Evolutionary conservation across 2,329 filamentous ascomycete species (phyloP).

Genomic region (Monilinia vaccinii-corymbosi): DNA sequence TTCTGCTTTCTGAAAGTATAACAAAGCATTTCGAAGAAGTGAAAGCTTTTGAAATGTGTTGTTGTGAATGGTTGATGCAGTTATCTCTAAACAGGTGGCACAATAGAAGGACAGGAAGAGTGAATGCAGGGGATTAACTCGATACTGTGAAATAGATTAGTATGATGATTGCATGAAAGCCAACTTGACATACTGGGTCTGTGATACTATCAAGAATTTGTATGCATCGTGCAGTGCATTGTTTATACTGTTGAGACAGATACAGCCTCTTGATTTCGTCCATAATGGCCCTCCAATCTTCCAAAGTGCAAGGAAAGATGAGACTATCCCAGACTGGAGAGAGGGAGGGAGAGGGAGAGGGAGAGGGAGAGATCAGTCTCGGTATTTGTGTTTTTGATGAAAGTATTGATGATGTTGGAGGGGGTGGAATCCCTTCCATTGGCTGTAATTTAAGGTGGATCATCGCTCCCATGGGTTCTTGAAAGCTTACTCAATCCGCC

Average conservation of each 20-base stretch:
- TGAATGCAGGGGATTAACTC: conserved; percentile 24
- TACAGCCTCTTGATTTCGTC: conserved; percentile 27
- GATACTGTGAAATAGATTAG: conserved; percentile 14
- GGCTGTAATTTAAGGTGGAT: conserved; percentile 10
- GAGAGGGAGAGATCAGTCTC: conserved; percentile 11
- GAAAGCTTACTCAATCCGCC: too few relatives aligned
- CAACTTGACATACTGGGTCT: conserved; percentile 21
- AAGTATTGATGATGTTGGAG: neutral
- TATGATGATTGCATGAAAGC: conserved; percentile 7
- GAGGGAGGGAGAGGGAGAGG: neutral
- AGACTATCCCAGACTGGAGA: conserved; percentile 9
- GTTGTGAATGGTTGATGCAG: conserved; percentile 21
- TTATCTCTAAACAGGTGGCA: conserved; percentile 25
- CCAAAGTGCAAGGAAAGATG: conserved; percentile 21
- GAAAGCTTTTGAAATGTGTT: conserved; percentile 23
- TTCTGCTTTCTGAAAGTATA: conserved; percentile 23
- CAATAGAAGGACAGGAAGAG: conserved; percentile 29
- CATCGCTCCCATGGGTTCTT: conserved; percentile 1
- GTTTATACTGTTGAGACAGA: conserved; percentile 23
- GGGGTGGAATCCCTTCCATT: neutral
- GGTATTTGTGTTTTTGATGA: conserved; percentile 12
- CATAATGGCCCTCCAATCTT: conserved; percentile 26
- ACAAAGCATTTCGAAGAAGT: conserved; percentile 24
- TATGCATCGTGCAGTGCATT: conserved; percentile 25
- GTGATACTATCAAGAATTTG: conserved; percentile 23